Evolutionary conservation across 768 basidiomycete species (phyloP), one percentile per base, ranked within the genome.

Genomic region (Punctularia strigosozonata): DNA sequence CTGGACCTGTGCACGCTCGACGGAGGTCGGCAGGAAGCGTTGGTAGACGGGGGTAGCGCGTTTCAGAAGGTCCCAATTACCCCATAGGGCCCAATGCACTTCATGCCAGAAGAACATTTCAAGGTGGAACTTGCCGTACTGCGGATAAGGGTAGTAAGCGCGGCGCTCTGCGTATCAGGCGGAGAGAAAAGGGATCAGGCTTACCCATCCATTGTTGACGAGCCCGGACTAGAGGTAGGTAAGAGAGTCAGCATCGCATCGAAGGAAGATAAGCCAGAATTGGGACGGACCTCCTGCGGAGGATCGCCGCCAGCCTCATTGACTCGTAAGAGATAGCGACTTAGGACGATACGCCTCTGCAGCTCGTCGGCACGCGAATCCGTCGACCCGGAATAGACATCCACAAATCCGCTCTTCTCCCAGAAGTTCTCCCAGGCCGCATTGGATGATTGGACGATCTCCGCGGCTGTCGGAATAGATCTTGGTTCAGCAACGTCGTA

Each of bases 51-150:
- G 43, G 36, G 54, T 59, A 0, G 69, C 66, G 35, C 67, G 64
- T 15, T 56, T 44, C n/a, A 75, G 64, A 28, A 76, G 54, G 42
- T 72, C 66, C 70, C 69, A 73, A 52, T 75, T 71, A 46, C 67
- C 66, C 74, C 74, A 77, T 5, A 75, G 61, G 1, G 68, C 71
- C 73, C 73, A 76, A 48, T 77, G 74, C 5, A 61, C 62, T 39
- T 59, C 55, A 46, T 77, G 75, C 75, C 73, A 75, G 52, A 71
- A 75, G 47, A 64, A 69, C 71, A 71, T 68, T 46, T 77, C 73
- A 65, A 74, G 65, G 46, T 75, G 73, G 53, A 73, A 74, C 56
- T 75, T 75, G 38, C 72, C 71, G 44, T 46, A 48, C 48, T 55
- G 24, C 19, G 25, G 7, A 20, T 30, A 28, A n/a, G 20, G 20